Base-by-base conservation (phyloP, 208 protist species). In the Trypanosoma brucei region DNA sequence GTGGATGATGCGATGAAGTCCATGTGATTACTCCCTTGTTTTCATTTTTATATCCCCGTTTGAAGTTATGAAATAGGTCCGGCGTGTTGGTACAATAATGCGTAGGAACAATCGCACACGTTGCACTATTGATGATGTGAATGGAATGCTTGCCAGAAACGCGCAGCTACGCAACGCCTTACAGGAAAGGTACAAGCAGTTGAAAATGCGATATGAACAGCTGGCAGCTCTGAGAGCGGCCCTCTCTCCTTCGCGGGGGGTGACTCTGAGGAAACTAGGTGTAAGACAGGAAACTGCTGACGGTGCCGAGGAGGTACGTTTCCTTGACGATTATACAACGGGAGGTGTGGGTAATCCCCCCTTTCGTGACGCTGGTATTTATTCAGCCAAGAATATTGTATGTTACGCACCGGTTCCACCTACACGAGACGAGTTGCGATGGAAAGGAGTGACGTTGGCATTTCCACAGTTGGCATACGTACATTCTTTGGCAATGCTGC, bases 351-450 rank as follows among this genome's bases (percentile, higher is more conserved):
- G 11, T 22, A 4, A 36, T 55, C 7, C 5, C 36, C 60, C 67
- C 3, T 72, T 72, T 57, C 54, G 60, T 3, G 44, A 59, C 55
- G 67, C 67, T 13, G 67, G 67, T 7, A 39, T 65, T 11, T 61
- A 62, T 50, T 54, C 46, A 36, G 39, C 50, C 33, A 13, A 39
- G 40, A 54, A 55, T 5, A 67, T 39, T 31, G 45, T 48, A 14
- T 59, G 45, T 6, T 72, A 63, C 22, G 60, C 53, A 5, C 2
- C 39, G 35, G 9, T 66, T 42, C 60, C 67, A 2, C 22, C 67
- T 9, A 50, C 67, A 2, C 14, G 13, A 30, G 67, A 72, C 42
- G 67, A 64, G 48, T 13, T 38, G n/a, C 52, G 53, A 2, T 61
- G 60, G 59, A n/a, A 51, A 14, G 67, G 67, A 31, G 59, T 54